Evolutionary conservation across 2,329 filamentous ascomycete genomes (phyloP).

Genomic region (Aureobasidium sp.): DNA sequence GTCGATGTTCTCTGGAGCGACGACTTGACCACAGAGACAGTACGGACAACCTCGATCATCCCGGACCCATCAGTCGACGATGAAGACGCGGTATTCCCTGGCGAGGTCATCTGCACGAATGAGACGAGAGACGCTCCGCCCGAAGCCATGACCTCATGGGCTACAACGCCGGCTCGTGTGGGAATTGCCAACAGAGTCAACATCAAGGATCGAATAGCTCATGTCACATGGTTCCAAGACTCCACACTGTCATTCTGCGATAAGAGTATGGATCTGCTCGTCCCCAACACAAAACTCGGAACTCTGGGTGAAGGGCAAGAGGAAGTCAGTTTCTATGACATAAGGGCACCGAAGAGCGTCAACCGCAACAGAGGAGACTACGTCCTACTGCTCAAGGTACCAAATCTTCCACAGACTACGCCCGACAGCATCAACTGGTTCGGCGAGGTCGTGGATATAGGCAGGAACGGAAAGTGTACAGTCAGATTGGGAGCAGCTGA

Average conservation of each 20-base stretch:
- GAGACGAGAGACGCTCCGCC: slow-evolving; percentile 24
- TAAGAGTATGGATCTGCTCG: slow-evolving; percentile 27
- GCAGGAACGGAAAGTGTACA: slow-evolving; percentile 46
- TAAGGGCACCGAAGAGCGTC: slow-evolving; percentile 44
- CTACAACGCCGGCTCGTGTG: slow-evolving; percentile 41
- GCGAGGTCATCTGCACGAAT: slow-evolving; percentile 47
- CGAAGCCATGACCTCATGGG: slow-evolving; percentile 19
- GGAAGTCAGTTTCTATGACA: slow-evolving; percentile 54
- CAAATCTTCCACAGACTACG: neutral
- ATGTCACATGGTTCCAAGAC: slow-evolving; percentile 44
- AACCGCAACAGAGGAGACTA: slow-evolving; percentile 46
- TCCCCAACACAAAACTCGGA: slow-evolving; percentile 39
- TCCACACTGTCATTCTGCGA: slow-evolving; percentile 17
- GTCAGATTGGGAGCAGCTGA: slow-evolving; percentile 48
- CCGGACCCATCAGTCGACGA: slow-evolving; percentile 48
- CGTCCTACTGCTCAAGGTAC: slow-evolving; percentile 39
- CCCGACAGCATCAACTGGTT: slow-evolving; percentile 40
- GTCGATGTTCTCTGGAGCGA: slow-evolving; percentile 55
- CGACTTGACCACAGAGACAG: slow-evolving; percentile 39
- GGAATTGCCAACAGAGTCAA: slow-evolving; percentile 53
- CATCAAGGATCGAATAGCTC: slow-evolving; percentile 49
- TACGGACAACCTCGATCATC: slow-evolving; percentile 40
- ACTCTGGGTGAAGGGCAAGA: slow-evolving; percentile 36
- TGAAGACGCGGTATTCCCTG: slow-evolving; percentile 51
- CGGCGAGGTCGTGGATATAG: slow-evolving; percentile 50